phyloP scores from a whole-genome alignment of 2,329 filamentous ascomycete species.

The Pyrenochaeta sp. region DNA sequence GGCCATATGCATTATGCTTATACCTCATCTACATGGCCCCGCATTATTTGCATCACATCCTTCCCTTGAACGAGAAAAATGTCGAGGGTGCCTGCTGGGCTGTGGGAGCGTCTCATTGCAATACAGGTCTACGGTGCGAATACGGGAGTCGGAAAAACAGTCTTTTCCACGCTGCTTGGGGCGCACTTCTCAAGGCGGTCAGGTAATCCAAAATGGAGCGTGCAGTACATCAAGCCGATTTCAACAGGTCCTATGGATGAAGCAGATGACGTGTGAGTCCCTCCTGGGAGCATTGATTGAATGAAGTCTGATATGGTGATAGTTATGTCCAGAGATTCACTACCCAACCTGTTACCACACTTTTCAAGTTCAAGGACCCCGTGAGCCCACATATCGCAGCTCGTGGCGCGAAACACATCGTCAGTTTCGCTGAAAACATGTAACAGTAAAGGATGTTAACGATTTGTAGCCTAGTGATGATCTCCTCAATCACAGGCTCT shows the following conservation, averaged over 20 bases:
- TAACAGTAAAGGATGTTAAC: constrained; percentile 8
- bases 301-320: not conserved
- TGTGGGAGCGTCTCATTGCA: constrained; percentile 73
- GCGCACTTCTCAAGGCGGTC: constrained; percentile 56
- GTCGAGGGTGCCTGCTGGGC: constrained; percentile 63
- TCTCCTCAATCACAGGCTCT: constrained; percentile 28
- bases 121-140: constrained; percentile 86
- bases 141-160: constrained; percentile 85
- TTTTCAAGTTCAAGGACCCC: constrained; percentile 77
- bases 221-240: constrained; percentile 80
- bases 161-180: constrained; percentile 77
- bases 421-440: constrained; percentile 15
- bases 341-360: constrained; percentile 63
- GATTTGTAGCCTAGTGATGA: constrained; percentile 33
- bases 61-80: constrained; percentile 22
- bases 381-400: constrained; percentile 83
- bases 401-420: constrained; percentile 31
- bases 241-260: constrained; percentile 77
- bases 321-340: constrained; percentile 72
- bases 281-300: not conserved
- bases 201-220: constrained; percentile 43
- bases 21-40: not conserved
- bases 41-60: constrained; percentile 9
- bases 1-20: not conserved
- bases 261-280: constrained; percentile 71